Percentiles rank a stretch among this genome's conserved stretches.
Evolutionary conservation across 805 yeast genomes (phyloP).

Genomic region (Novakomyces olei): DNA sequence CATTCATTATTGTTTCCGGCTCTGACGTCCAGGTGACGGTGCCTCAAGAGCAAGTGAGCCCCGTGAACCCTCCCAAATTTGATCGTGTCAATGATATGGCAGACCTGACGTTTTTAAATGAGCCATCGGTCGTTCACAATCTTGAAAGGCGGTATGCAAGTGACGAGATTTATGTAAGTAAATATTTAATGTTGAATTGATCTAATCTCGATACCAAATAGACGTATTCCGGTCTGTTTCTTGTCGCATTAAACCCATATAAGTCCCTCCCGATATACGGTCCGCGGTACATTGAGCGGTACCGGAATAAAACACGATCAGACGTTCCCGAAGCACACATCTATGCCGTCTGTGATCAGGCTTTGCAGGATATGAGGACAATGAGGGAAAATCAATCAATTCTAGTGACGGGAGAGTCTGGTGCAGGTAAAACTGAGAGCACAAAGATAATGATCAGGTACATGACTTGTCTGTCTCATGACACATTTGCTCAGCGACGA

Average conservation of each 20-base stretch:
- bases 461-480: conserved; percentile 35
- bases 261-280: conserved; percentile 49
- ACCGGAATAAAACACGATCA: conserved; percentile 26
- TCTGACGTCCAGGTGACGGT: no score
- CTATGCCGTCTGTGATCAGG: conserved; percentile 70
- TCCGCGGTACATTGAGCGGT: conserved; percentile 30
- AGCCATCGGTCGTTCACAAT: conserved; percentile 84
- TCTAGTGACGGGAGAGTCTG: conserved; percentile 94
- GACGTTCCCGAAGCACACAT: conserved; percentile 58
- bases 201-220: conserved; percentile 17
- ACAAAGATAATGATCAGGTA: conserved; percentile 88
- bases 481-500: conserved; percentile 14
- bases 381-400: conserved; percentile 67
- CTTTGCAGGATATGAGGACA: conserved; percentile 50
- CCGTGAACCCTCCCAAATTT: conserved; percentile 73
- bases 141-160: conserved; percentile 51
- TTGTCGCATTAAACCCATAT: conserved; percentile 92
- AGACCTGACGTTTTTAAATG: conserved; percentile 77
- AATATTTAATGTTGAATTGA: background rate
- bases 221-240: conserved; percentile 83
- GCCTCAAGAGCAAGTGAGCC: conserved; percentile 30
- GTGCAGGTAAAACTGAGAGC: conserved; percentile 97
- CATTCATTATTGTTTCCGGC: no score
- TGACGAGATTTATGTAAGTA: conserved; percentile 32
- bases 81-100: conserved; percentile 91